Percentiles rank a stretch among this genome's conserved stretches.
Evolutionary conservation across 2,329 filamentous ascomycete genomes (phyloP).

Genomic region (Penicillium italicum): DNA sequence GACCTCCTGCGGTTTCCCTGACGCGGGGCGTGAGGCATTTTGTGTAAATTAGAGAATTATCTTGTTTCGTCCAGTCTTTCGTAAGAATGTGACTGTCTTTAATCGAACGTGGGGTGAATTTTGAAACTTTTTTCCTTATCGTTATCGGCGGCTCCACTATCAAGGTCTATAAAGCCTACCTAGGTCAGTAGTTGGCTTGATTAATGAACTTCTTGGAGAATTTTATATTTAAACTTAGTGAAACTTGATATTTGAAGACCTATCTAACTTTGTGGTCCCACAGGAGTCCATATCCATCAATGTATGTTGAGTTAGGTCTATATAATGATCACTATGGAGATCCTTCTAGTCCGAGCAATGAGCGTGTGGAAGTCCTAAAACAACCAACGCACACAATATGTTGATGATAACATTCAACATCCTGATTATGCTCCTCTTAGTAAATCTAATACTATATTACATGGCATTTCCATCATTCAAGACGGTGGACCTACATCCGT

Average conservation of each 20-base stretch:
- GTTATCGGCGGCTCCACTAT: conserved; percentile 7
- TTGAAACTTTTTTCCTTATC: conserved; percentile 11
- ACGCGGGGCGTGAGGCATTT: conserved; percentile 7
- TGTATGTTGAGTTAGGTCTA: not conserved
- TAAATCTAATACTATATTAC: not conserved
- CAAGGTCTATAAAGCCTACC: not conserved
- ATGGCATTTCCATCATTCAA: not conserved
- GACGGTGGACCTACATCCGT: not conserved
- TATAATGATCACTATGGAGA: not conserved
- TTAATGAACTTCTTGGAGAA: not conserved
- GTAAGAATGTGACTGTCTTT: not conserved
- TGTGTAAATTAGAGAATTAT: not conserved
- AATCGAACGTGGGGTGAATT: conserved; percentile 3
- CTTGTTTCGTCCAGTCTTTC: not conserved
- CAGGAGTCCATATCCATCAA: too few relatives aligned
- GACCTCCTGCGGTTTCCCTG: conserved; percentile 12
- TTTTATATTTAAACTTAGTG: not conserved
- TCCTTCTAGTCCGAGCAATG: not conserved
- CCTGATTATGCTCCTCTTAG: fast-evolving
- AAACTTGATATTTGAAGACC: too few relatives aligned
- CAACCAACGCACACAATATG: not conserved
- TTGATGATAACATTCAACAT: too few relatives aligned
- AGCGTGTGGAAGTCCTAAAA: not conserved
- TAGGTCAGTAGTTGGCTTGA: too few relatives aligned
- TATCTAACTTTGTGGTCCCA: fast-evolving